Base-by-base conservation (phyloP, 1,284 basidiomycete species). In the Schizophyllum amplum region DNA sequence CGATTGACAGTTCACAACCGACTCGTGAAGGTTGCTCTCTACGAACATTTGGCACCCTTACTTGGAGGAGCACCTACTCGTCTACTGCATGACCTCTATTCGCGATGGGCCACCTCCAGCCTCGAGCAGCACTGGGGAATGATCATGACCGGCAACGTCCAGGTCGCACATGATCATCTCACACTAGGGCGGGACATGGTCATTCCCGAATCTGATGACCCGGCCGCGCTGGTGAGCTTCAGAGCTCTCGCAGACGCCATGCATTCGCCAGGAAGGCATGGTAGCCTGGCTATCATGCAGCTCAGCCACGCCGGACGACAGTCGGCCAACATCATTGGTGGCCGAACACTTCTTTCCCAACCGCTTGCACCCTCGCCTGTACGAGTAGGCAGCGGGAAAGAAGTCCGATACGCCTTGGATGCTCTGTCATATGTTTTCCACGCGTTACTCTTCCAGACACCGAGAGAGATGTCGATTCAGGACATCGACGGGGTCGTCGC, bases 231-330 rank as follows among this genome's bases (percentile, higher is more conserved):
- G 3, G 66, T 67, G 7, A 79, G 82, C 0, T 94, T 85, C 68
- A 70, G 66, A 55, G 62, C 65, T 20, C 74, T 88, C 24, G 80
- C 83, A 0, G 63, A 68, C 25, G 67, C 71, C 1, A 84, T 88
- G 23, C n/a, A 82, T 82, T 59, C 75, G 74, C 7, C 55, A 25
- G 21, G 48, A 22, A 22, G 55, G 54, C 50, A 55, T 58, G n/a
- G 62, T 71, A 1, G 13, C 7, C 70, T 90, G 11, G 82, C 86
- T 11, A 75, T 92, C 57, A 84, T 95, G 75, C 95, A 98, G 67
- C 74, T 98, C 49, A 91, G 80, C 42, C 95, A 98, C 67, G 74
- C 84, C 0, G 95, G 95, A 2, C 81, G 95, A 22, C 95, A 98
- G 69, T 92, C 92, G 7, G 76, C 83, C 27, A 86, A 86, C 59